Percentiles rank a stretch among this genome's conserved stretches.
Conservation (phyloP, 164 flowering plant species). For the Piper longum region DNA sequence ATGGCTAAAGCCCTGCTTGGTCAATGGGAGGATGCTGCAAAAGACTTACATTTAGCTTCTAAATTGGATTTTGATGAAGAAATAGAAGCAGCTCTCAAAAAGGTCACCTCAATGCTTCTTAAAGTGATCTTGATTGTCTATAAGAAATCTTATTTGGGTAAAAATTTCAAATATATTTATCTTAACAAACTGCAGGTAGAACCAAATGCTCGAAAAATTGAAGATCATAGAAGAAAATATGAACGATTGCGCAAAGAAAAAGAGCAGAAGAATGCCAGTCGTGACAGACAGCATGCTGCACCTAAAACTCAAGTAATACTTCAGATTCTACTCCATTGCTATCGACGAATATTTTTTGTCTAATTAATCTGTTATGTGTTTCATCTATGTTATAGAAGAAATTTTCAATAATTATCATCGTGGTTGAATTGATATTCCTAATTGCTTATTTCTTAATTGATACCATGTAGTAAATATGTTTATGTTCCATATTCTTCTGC, state of each 20-base stretch:
- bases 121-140: neutral
- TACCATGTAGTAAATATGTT: neutral
- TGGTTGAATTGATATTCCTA: too few species aligned
- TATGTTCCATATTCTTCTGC: neutral
- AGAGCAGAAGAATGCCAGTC: conserved; percentile 38
- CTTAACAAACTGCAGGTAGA: conserved; percentile 44
- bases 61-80: conserved; percentile 84
- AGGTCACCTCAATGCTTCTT: conserved; percentile 27
- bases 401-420: too few species aligned
- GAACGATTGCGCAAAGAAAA: conserved; percentile 61
- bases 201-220: conserved; percentile 80
- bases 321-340: neutral
- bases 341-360: neutral
- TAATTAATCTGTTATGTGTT: neutral
- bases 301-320: conserved; percentile 61
- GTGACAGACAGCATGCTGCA: conserved; percentile 37
- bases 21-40: conserved; percentile 80
- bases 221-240: conserved; percentile 79
- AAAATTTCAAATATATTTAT: too few species aligned
- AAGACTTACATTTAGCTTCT: conserved; percentile 78
- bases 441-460: too few species aligned
- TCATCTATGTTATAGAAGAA: too few species aligned
- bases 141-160: neutral
- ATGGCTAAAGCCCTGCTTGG: conserved; percentile 79
- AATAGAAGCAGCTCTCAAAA: conserved; percentile 54